A percentile compares a stretch with the other conserved stretches of the same genome.
Evolutionary conservation across 2,329 filamentous ascomycete species (phyloP).

Genomic region (Fusarium circinatum): DNA sequence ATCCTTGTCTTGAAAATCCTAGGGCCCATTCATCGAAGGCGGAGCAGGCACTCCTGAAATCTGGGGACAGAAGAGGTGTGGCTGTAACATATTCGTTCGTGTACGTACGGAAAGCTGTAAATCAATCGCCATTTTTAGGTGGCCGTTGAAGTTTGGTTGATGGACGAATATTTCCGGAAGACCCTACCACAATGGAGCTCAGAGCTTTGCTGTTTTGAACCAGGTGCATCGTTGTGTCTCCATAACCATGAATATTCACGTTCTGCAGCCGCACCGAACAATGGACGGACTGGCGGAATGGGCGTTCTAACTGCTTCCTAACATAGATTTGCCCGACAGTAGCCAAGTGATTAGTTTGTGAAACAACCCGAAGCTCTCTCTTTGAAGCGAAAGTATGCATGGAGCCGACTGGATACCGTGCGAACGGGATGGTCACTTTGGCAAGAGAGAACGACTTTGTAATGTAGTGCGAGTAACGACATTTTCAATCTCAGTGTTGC

Average conservation of each 20-base stretch:
- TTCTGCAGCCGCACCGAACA: background rate
- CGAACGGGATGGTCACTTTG: conserved; percentile 17
- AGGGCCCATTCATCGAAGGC: conserved; percentile 20
- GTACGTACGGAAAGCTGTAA: background rate
- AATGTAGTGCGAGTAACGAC: background rate
- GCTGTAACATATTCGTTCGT: conserved; percentile 9
- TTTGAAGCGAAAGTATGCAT: conserved; percentile 17
- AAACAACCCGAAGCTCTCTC: conserved; percentile 1
- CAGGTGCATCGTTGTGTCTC: background rate
- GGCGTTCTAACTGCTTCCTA: background rate
- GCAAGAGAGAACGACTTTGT: background rate
- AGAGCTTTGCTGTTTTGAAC: background rate
- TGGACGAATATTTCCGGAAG: conserved; percentile 1
- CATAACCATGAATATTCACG: background rate
- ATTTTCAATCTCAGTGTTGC: background rate
- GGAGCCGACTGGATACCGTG: conserved; percentile 32
- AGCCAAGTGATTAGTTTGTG: background rate
- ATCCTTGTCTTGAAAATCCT: conserved; percentile 4
- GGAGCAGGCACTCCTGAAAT: conserved; percentile 43
- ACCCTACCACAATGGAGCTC: background rate
- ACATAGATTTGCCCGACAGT: background rate
- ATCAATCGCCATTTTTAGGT: conserved; percentile 12
- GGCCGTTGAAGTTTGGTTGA: conserved; percentile 13
- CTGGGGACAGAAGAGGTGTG: conserved; percentile 39
- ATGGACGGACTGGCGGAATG: background rate